Conservation (phyloP, 805 yeast genomes). For the Metschnikowia noctiluminum region DNA sequence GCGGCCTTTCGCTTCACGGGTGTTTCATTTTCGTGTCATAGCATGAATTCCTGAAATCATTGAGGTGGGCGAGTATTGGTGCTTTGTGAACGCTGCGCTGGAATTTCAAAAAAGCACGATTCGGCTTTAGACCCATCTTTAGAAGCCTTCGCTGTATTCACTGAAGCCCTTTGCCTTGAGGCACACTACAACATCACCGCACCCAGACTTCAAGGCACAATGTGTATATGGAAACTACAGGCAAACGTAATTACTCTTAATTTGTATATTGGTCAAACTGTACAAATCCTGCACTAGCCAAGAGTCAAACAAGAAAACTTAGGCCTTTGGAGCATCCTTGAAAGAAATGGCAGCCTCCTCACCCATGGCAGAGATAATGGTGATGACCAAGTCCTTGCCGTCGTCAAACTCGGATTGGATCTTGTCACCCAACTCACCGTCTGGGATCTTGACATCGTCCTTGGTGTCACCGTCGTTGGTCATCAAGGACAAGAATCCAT, state of each 20-base stretch:
- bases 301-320: slow-evolving; percentile 16
- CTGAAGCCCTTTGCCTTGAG: too few species aligned
- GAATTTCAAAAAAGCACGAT: too few species aligned
- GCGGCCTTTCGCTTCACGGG: too few species aligned
- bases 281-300: slow-evolving; percentile 6
- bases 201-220: too few species aligned
- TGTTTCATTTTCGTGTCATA: too few species aligned
- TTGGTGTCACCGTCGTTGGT: slow-evolving; percentile 97
- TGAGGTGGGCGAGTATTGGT: too few species aligned
- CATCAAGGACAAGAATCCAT: slow-evolving; percentile 96
- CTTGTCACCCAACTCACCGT: slow-evolving; percentile 94
- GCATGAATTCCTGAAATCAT: too few species aligned
- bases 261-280: slow-evolving; percentile 11
- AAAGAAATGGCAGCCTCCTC: slow-evolving; percentile 98
- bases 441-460: slow-evolving; percentile 98
- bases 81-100: too few species aligned
- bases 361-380: slow-evolving; percentile 97
- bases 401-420: slow-evolving; percentile 92
- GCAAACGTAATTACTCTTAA: neutral
- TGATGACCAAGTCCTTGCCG: slow-evolving; percentile 95
- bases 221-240: too few species aligned
- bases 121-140: too few species aligned
- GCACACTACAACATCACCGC: too few species aligned
- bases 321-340: slow-evolving; percentile 94
- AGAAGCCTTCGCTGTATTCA: too few species aligned